Evolutionary conservation across 495 filamentous ascomycete species (phyloP), one percentile per base, ranked within the genome.

Genomic region (Penicillium lagena): DNA sequence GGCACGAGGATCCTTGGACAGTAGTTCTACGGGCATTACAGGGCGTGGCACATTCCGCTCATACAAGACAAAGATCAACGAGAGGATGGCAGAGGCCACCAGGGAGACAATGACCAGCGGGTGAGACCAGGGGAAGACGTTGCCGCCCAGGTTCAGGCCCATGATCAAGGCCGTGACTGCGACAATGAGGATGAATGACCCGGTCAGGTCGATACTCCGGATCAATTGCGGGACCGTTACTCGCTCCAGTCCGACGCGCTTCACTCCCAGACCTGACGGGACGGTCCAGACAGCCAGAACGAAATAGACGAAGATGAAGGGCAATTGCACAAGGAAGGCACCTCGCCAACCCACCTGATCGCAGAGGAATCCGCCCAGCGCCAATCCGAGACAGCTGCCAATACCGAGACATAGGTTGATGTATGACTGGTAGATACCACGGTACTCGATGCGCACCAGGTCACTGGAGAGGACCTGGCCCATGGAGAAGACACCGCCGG

Each of bases 111-210:
- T 71, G 35, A 90, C 79, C 29, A 87, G 56, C 1, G 85, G 85
- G 56, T 90, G 83, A 3, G 71, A 64, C 87, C 87, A 90, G 30
- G 78, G 73, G 32, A 81, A 67, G 9, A 89, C 67, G 58, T 90
- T 90, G n/a, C 87, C 86, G 34, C 87, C 87, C 7, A 88, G 72
- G 39, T 82, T 90, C 55, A 90, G 62, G 0, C 84, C 86, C 32
- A 90, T 70, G 45, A 93, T 86, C 39, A 90, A 59, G 38, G 76
- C 73, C 1, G 82, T 85, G 7, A 86, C 78, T 2, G 74, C 74
- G 0, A 70, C 55, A n/a, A 82, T 80, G 54, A 90, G 62, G 12
- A 86, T 65, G 29, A 79, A 47, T 0, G 85, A 85, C 0, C 87
- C 87, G 28, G 63, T 64, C 45, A 82, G 66, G 57, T 93, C 87